These are phyloP conservation scores for Tuber aestivum DNA, from an alignment of 495 filamentous ascomycete species.

Conservation along the genomic window DNA sequence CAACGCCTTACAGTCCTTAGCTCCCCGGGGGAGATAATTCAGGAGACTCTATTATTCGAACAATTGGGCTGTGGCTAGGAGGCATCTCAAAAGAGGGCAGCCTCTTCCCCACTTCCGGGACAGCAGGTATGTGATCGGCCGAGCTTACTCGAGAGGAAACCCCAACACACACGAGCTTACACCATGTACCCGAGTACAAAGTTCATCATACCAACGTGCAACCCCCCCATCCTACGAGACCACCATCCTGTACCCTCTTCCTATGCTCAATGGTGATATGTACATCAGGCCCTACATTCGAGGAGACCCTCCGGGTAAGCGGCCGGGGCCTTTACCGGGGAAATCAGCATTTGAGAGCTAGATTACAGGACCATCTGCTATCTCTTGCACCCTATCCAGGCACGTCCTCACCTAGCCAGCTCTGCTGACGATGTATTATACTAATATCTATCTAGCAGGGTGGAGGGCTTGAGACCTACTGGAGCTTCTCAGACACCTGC, in stretches of 20 bases:
- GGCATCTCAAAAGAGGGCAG: neutral
- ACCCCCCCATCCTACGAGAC: neutral
- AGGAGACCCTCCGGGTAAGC: too few species aligned
- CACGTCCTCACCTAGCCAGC: neutral
- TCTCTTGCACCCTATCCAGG: neutral
- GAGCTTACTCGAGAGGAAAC: neutral
- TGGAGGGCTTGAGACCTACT: neutral
- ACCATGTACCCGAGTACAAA: neutral
- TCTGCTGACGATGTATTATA: neutral
- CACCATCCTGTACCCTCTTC: neutral
- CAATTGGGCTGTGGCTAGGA: neutral
- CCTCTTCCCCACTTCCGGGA: neutral
- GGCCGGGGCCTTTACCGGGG: neutral
- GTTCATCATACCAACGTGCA: neutral
- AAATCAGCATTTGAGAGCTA: neutral
- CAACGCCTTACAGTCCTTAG: too few species aligned
- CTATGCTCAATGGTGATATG: neutral
- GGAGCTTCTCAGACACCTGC: too few species aligned
- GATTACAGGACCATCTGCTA: neutral
- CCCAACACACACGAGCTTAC: neutral
- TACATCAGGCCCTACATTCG: neutral
- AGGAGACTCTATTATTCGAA: neutral
- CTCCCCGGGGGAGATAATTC: too few species aligned
- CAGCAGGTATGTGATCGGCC: neutral
- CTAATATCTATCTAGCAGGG: neutral